These are phyloP conservation scores for Fusarium sp. DNA, from an alignment of 2,329 filamentous ascomycete species.

Conservation along the genomic window DNA sequence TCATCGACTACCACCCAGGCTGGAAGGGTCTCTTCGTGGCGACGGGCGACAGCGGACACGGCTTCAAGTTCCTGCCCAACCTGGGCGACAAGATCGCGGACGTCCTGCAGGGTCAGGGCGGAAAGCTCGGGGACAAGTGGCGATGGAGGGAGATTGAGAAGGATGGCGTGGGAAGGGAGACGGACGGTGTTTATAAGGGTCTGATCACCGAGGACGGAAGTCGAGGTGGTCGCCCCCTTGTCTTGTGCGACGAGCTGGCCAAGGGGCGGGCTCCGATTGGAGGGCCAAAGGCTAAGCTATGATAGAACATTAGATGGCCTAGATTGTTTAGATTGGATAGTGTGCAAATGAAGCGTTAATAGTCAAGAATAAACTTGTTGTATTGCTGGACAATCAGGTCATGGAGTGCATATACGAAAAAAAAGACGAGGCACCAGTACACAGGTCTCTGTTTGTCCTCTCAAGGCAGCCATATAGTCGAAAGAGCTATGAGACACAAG, in stretches of 20 bases:
- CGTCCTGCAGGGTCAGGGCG: constrained; percentile 60
- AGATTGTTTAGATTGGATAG: background rate
- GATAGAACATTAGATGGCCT: constrained; percentile 34
- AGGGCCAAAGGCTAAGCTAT: constrained; percentile 41
- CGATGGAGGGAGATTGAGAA: constrained; percentile 70
- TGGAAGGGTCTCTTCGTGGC: constrained; percentile 70
- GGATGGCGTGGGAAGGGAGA: constrained; percentile 49
- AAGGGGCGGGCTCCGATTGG: constrained; percentile 40
- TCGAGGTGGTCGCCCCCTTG: constrained; percentile 60
- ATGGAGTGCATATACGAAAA: background rate
- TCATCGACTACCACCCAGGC: constrained; percentile 76
- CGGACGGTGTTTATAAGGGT: constrained; percentile 52
- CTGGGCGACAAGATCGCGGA: constrained; percentile 72
- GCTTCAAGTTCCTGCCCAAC: constrained; percentile 77
- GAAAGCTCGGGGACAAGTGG: constrained; percentile 69
- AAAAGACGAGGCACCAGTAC: background rate
- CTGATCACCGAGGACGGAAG: constrained; percentile 66
- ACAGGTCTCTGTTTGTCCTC: background rate
- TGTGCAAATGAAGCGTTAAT: constrained; percentile 25
- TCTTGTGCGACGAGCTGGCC: constrained; percentile 59
- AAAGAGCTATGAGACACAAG: background rate
- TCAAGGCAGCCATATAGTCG: background rate
- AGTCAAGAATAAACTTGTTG: constrained; percentile 13
- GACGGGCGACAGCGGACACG: constrained; percentile 74
- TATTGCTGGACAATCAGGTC: background rate